These are phyloP conservation scores for Fusarium guadeloupense DNA, from an alignment of 2,329 filamentous ascomycete species.

Conservation along the genomic window DNA sequence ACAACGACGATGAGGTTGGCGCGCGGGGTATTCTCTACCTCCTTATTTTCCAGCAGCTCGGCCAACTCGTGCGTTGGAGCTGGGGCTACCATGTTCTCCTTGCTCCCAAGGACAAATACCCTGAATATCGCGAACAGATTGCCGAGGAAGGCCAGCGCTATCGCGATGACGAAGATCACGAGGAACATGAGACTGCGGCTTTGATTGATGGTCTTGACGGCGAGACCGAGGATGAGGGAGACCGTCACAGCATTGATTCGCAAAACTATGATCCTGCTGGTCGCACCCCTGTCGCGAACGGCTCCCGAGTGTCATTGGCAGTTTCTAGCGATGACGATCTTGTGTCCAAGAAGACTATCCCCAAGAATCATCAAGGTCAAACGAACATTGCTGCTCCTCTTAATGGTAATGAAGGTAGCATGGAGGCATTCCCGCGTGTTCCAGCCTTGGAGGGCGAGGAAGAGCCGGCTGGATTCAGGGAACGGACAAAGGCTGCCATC, in stretches of 20 bases:
- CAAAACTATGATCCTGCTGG: conserved; percentile 64
- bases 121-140: conserved; percentile 67
- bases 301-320: conserved; percentile 59
- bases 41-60: conserved; percentile 96
- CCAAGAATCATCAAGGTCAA: conserved; percentile 40
- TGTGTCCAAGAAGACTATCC: conserved; percentile 45
- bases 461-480: conserved; percentile 52
- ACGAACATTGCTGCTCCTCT: conserved; percentile 39
- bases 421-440: conserved; percentile 70
- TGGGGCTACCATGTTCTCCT: conserved; percentile 97
- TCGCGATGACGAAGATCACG: conserved; percentile 56
- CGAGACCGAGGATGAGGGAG: conserved; percentile 52
- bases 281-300: conserved; percentile 62
- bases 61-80: conserved; percentile 94
- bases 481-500: conserved; percentile 48
- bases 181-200: conserved; percentile 55
- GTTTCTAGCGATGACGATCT: conserved; percentile 60
- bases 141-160: conserved; percentile 68
- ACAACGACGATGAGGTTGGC: conserved; percentile 94
- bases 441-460: conserved; percentile 53
- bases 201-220: conserved; percentile 53
- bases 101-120: conserved; percentile 81
- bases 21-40: conserved; percentile 95
- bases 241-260: conserved; percentile 53
- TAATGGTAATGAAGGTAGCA: conserved; percentile 57